Base-by-base conservation (phyloP, 306 rosid species). In the Begonia peltatifolia region DNA sequence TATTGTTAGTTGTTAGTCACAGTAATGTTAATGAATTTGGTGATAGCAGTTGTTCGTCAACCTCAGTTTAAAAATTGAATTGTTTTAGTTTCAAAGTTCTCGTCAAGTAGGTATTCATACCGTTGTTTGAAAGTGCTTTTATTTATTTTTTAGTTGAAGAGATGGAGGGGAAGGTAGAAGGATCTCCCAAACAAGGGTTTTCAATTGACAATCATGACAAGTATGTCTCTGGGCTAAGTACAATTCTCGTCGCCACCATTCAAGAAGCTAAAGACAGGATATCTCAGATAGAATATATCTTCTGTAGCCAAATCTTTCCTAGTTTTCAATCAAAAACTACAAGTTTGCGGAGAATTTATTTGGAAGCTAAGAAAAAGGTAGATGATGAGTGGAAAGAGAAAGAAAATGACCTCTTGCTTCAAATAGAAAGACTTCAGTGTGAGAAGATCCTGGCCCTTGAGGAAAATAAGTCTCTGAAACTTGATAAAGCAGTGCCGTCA, bases 211-310 rank as follows among this genome's bases (percentile, higher is more conserved):
- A 46, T 61, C 76, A 61, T 12, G 84, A 69, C 14, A 74, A 74
- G 41, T 18, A 60, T 54, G 59, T 83, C 15, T 72, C 84, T 11
- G 69, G 76, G 56, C 86, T 85, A 46, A 81, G 95, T 69, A 82
- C 95, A 11, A 48, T 85, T 49, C 69, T 90, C 54, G 95, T 90
- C 44, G 97, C 94, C 0, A 78, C 95, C 2, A 78, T 90, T 59
- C 92, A 85, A 64, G 97, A 90, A 56, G 74, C 87, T 46, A 90
- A 71, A 47, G 88, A 90, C 59, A 68, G 81, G 42, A 77, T 85
- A 53, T 71, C 84, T 1, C 94, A 90, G 64, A 74, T 90, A 25
- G 97, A 90, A 62, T 65, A 80, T 61, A 70, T 90, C 25, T 90
- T 90, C 79, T 86, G 95, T 57, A 65, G 56, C 22, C 83, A 80